A percentile compares a stretch with the other conserved stretches of the same genome.
These are phyloP conservation scores for Cryphonectria carpinicola DNA, from an alignment of 2,329 filamentous ascomycete genomes.

Conservation along the genomic window DNA sequence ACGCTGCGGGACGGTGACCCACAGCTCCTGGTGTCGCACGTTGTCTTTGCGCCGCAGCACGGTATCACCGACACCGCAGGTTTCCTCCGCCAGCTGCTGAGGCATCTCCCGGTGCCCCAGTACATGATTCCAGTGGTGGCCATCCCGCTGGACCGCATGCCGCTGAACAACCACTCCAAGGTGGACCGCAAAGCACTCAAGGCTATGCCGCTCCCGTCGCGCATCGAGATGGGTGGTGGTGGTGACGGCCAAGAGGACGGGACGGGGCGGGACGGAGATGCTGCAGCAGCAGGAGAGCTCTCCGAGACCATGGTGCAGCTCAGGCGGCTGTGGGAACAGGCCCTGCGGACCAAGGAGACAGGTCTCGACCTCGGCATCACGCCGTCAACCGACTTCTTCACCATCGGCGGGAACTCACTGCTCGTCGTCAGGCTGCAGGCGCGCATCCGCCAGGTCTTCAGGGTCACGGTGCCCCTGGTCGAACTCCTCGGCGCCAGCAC, in stretches of 20 bases:
- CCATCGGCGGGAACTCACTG: conserved; percentile 46
- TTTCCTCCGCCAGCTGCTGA: conserved; percentile 22
- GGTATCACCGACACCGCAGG: background rate
- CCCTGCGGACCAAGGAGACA: background rate
- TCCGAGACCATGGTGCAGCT: background rate
- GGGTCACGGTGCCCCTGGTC: background rate
- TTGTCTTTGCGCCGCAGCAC: background rate
- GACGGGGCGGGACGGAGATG: too few relatives aligned
- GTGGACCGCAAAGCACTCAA: conserved; percentile 37
- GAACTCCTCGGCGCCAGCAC: conserved; percentile 34
- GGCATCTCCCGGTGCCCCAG: conserved; percentile 34
- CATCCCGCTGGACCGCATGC: conserved; percentile 37
- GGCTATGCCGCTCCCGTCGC: conserved; percentile 26
- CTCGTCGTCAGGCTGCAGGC: conserved; percentile 43
- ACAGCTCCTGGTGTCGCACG: background rate
- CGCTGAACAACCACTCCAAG: conserved; percentile 39
- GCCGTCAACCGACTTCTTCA: conserved; percentile 44
- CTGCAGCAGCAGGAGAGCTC: background rate
- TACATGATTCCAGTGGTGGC: conserved; percentile 41
- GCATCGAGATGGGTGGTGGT: background rate
- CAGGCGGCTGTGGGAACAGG: background rate
- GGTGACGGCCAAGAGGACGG: background rate
- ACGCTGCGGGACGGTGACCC: background rate
- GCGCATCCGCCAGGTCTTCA: conserved; percentile 41
- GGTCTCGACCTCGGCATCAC: background rate